Conservation (phyloP, 306 rosid genomes). For the Pterocarpus santalinus region DNA sequence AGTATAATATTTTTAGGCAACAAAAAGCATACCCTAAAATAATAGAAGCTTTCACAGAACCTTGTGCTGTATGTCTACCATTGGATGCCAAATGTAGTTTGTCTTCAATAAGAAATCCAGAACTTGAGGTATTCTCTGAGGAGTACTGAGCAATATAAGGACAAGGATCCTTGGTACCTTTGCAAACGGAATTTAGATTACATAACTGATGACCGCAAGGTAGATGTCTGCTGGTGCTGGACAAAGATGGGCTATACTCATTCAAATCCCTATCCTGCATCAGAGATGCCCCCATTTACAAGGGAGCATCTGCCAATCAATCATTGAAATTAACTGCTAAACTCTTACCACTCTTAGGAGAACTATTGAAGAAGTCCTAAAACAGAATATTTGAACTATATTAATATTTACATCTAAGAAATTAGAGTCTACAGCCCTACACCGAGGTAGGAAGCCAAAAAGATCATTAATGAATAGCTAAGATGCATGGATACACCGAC, state of each 20-base stretch:
- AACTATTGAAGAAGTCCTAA: neutral
- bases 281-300: slow-evolving; percentile 82
- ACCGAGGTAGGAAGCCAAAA: slow-evolving; percentile 31
- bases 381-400: neutral
- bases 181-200: slow-evolving; percentile 55
- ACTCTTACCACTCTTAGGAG: slow-evolving; percentile 55
- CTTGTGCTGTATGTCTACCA: slow-evolving; percentile 48
- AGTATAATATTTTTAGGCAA: neutral
- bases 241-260: slow-evolving; percentile 77
- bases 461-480: slow-evolving; percentile 27
- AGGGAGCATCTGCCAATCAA: slow-evolving; percentile 98
- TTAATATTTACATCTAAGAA: neutral
- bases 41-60: slow-evolving; percentile 70
- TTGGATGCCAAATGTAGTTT: slow-evolving; percentile 69
- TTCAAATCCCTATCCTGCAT: slow-evolving; percentile 93
- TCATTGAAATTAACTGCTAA: slow-evolving; percentile 83
- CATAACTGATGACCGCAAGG: slow-evolving; percentile 82
- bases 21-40: slow-evolving; percentile 68
- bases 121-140: slow-evolving; percentile 72
- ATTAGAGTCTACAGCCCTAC: neutral
- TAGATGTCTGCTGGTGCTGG: slow-evolving; percentile 78
- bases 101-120: slow-evolving; percentile 86
- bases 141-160: slow-evolving; percentile 59
- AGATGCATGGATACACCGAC: neutral
- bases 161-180: slow-evolving; percentile 71